These are phyloP conservation scores for Hygrophila difformis DNA, from an alignment of 257 asterid species.

Conservation along the genomic window DNA sequence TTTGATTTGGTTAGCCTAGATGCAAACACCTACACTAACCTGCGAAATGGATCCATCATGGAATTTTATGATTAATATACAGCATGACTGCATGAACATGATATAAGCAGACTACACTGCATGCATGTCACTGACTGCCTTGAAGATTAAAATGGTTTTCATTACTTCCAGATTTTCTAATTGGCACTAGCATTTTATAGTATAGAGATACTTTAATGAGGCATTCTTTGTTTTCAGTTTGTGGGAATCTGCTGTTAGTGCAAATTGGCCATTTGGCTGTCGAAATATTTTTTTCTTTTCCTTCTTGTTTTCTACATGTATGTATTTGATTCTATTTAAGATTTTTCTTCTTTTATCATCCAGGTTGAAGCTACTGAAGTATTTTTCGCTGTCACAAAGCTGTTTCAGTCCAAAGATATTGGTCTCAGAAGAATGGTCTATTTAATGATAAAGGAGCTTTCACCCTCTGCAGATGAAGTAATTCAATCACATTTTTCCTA, in stretches of 20 bases:
- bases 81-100: neutral
- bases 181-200: neutral
- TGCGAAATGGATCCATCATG: neutral
- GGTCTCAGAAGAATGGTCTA: slow-evolving; percentile 91
- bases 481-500: neutral
- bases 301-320: neutral
- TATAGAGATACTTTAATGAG: neutral
- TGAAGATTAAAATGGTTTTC: neutral
- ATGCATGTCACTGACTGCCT: neutral
- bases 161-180: neutral
- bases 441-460: slow-evolving; percentile 76
- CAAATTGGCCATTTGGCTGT: no score
- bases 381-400: slow-evolving; percentile 77
- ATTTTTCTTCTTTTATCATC: neutral
- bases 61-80: neutral
- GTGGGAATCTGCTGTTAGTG: no score
- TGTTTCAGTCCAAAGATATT: slow-evolving; percentile 72
- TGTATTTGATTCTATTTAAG: neutral
- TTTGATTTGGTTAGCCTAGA: neutral
- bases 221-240: neutral
- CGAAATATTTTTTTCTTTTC: no score
- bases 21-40: neutral
- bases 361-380: slow-evolving; percentile 82
- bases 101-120: neutral
- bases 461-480: slow-evolving; percentile 87